Evolutionary conservation across 768 basidiomycete genomes (phyloP), one percentile per base, ranked within the genome.

Genomic region (Serpula lacrymans): DNA sequence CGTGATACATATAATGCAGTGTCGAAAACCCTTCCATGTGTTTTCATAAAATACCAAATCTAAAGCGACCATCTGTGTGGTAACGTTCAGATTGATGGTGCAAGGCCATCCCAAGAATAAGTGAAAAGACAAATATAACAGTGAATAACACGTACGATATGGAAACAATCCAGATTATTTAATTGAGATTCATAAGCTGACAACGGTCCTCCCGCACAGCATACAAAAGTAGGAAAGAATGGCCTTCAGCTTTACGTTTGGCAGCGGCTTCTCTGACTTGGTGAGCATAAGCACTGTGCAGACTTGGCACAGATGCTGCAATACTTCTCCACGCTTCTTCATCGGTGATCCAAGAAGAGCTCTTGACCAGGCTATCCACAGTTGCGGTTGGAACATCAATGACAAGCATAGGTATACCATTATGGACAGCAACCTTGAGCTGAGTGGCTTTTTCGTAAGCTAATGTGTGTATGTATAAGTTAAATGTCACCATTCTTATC

Each of bases 301-400:
- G 69, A 20, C 72, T 62, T 1, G 82, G 78, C 58, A 88, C 83
- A 7, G 60, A 57, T 0, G 70, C 64, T 6, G 70, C 54, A 27
- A 88, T 69, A 2, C 66, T 44, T 59, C 80, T 83, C 85, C 88
- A 88, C 0, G 70, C 67, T 27, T 89, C 85, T 31, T 91, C 88
- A 45, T 88, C 85, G 4, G 71, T 72, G 18, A 88, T 60, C 88
- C 88, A 90, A 12, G 64, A 57, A 3, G 77, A 54, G 25, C 58
- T 77, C 52, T 67, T 72, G 21, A 71, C 69, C 68, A 91, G 74
- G 2, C 67, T 51, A 34, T 88, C 84, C 47, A 88, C 88, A 2
- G 78, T 71, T 6, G 63, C 43, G 0, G 71, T 57, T 1, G 78
- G 64, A 8, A 89, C 79, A 41, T 90, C 88, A 11, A 90, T 70